A percentile compares a stretch with the other conserved stretches of the same genome.
These are phyloP conservation scores for Gossypium schwendimanii DNA, from an alignment of 441 rosid species.

Conservation along the genomic window DNA sequence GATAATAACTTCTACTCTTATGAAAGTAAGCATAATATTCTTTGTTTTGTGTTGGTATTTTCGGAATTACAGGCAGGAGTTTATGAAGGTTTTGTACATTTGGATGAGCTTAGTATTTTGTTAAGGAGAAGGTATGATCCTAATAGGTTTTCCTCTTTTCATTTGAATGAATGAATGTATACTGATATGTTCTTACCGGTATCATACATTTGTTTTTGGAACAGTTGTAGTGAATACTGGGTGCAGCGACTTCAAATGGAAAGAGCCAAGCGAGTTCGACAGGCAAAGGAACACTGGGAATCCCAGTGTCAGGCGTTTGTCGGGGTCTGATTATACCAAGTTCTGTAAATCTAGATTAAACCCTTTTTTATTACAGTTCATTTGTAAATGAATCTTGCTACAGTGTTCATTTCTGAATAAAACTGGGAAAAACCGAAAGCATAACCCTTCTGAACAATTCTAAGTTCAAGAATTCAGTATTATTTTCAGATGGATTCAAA, in stretches of 20 bases:
- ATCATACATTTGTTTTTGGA: neutral
- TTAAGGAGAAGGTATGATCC: conserved; percentile 52
- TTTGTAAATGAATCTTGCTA: too few relatives aligned
- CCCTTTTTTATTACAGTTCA: too few relatives aligned
- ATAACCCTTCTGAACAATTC: too few relatives aligned
- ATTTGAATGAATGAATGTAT: neutral
- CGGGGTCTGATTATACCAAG: conserved; percentile 34
- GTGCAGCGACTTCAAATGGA: conserved; percentile 58
- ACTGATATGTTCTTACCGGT: neutral
- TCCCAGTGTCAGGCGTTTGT: conserved; percentile 57
- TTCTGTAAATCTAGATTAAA: neutral
- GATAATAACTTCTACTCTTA: too few relatives aligned
- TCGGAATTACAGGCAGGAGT: conserved; percentile 44
- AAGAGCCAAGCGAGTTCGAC: conserved; percentile 59
- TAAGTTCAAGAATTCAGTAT: too few relatives aligned
- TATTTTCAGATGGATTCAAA: too few relatives aligned
- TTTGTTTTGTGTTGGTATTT: neutral
- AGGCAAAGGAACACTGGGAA: conserved; percentile 84
- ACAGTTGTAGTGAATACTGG: conserved; percentile 79
- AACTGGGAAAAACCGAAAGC: too few relatives aligned
- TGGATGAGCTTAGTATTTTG: conserved; percentile 73
- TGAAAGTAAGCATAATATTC: neutral
- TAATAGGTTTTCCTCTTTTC: too few relatives aligned
- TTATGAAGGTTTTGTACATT: conserved; percentile 57
- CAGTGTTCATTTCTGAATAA: too few relatives aligned